Conservation (phyloP, 306 rosid species). For the Gynostemma pentaphyllum region DNA sequence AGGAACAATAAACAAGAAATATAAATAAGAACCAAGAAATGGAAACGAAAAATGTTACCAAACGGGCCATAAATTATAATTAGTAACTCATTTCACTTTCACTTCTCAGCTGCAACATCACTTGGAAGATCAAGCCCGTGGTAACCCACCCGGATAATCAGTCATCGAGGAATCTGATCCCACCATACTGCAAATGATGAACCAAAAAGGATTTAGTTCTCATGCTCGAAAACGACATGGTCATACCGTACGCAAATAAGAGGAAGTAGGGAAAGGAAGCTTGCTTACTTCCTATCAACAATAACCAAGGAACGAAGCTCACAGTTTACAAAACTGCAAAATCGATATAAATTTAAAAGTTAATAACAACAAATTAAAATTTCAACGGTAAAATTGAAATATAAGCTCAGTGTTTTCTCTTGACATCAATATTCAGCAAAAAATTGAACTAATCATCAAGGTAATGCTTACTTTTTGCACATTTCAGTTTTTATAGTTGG, state of each 20-base stretch:
- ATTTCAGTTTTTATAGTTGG: conserved; percentile 58
- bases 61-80: conserved; percentile 14
- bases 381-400: too few species aligned
- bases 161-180: conserved; percentile 54
- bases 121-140: conserved; percentile 74
- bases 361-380: background rate
- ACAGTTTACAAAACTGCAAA: conserved; percentile 74
- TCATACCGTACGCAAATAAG: background rate
- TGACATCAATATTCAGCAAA: too few species aligned
- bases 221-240: background rate
- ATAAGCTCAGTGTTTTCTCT: too few species aligned
- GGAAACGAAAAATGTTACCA: too few species aligned
- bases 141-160: conserved; percentile 64
- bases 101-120: conserved; percentile 48
- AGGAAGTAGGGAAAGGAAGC: background rate
- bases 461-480: conserved; percentile 3
- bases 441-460: background rate
- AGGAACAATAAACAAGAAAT: background rate
- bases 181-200: conserved; percentile 34
- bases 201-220: background rate
- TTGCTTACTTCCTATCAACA: conserved; percentile 61
- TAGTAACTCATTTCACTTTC: conserved; percentile 16
- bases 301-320: conserved; percentile 83
- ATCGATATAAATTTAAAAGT: background rate
- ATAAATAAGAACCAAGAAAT: too few species aligned